These are phyloP conservation scores for Agaricus blazei DNA, from an alignment of 768 basidiomycete species.

Conservation along the genomic window DNA sequence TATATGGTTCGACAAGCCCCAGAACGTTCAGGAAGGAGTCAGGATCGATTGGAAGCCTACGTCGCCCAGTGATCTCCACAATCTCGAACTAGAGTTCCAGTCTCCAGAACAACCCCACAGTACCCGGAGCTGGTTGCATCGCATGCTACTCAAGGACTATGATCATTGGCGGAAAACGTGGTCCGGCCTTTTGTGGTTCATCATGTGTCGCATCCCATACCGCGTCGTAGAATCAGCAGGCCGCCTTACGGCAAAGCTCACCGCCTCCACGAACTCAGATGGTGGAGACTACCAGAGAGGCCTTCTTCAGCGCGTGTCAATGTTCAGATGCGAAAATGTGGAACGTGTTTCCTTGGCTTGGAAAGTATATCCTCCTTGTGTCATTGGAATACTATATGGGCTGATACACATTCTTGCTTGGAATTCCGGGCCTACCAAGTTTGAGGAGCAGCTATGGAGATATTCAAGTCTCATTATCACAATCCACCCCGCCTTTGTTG, in stretches of 20 bases:
- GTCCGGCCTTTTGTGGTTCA: neutral
- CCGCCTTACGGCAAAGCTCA: constrained; percentile 1
- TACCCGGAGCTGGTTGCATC: neutral
- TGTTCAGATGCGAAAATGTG: neutral
- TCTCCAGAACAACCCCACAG: neutral
- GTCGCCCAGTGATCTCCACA: no score
- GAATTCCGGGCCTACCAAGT: neutral
- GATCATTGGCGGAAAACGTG: neutral
- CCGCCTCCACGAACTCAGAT: neutral
- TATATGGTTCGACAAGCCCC: constrained; percentile 1
- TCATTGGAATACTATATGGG: neutral
- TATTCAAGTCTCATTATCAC: neutral
- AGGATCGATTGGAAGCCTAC: neutral
- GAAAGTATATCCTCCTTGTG: neutral
- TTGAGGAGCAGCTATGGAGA: neutral
- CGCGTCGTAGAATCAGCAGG: neutral
- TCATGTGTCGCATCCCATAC: neutral
- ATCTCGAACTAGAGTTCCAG: no score
- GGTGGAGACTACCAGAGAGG: no score
- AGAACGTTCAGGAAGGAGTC: neutral
- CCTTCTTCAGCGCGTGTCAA: neutral
- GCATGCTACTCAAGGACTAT: neutral
- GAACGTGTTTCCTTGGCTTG: neutral
- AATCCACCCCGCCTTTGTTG: neutral
- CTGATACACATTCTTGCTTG: neutral